Conservation (phyloP, 805 yeast genomes). For the Blastobotrys attinorum region DNA sequence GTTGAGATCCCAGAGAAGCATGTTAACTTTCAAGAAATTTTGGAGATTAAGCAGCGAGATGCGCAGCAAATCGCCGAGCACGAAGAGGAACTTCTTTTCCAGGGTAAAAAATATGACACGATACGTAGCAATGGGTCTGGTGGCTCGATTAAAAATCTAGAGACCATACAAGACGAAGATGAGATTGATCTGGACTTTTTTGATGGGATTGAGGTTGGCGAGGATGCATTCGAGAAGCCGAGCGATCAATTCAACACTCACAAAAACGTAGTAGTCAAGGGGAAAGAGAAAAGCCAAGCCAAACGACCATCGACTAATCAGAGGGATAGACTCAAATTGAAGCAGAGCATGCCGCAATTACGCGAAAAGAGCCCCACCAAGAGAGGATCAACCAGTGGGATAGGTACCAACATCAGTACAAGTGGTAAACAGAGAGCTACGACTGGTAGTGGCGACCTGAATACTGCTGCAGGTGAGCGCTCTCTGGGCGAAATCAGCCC, state of each 20-base stretch:
- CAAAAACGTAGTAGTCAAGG: constrained; percentile 12
- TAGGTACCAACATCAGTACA: too few species aligned
- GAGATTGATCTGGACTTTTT: constrained; percentile 11
- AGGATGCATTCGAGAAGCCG: constrained; percentile 6
- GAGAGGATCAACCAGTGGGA: not conserved
- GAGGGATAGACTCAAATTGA: not conserved
- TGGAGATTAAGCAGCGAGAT: constrained; percentile 8
- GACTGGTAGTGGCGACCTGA: too few species aligned
- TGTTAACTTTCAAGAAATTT: constrained; percentile 6
- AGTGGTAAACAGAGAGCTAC: too few species aligned
- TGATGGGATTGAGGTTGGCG: constrained; percentile 15
- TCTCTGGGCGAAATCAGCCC: not conserved
- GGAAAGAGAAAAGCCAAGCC: constrained; percentile 1
- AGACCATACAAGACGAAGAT: constrained; percentile 3
- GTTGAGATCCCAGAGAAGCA: constrained; percentile 9
- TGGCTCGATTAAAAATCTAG: constrained; percentile 1
- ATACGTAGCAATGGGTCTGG: constrained; percentile 14
- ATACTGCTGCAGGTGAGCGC: not conserved
- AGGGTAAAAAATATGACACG: constrained; percentile 11
- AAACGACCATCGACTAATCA: not conserved
- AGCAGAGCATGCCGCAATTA: constrained; percentile 10
- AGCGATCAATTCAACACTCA: constrained; percentile 6
- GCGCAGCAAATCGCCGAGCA: constrained; percentile 12
- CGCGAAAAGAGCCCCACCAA: not conserved
- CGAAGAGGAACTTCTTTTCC: constrained; percentile 10